These are phyloP conservation scores for Dryas octopetala DNA, from an alignment of 306 rosid genomes.

Conservation along the genomic window DNA sequence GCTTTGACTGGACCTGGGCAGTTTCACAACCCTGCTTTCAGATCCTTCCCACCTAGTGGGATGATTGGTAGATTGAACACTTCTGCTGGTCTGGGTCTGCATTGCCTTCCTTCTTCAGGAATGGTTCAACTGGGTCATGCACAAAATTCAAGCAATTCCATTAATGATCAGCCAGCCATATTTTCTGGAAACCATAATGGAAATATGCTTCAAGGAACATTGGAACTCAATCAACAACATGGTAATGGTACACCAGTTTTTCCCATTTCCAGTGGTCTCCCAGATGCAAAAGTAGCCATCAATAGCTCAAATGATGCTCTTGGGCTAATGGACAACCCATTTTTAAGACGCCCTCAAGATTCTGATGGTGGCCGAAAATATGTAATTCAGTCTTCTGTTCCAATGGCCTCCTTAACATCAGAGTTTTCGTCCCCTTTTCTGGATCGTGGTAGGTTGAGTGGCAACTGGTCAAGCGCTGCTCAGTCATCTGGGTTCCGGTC, in stretches of 20 bases:
- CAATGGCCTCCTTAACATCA: slow-evolving; percentile 48
- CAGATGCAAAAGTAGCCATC: slow-evolving; percentile 40
- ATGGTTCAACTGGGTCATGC: slow-evolving; percentile 57
- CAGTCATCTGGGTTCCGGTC: slow-evolving; percentile 58
- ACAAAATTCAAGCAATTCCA: slow-evolving; percentile 43
- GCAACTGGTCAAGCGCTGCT: slow-evolving; percentile 57
- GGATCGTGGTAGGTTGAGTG: slow-evolving; percentile 53
- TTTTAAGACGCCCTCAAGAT: slow-evolving; percentile 43
- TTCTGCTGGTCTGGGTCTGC: slow-evolving; percentile 60
- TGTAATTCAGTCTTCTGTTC: slow-evolving; percentile 45
- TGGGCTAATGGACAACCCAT: slow-evolving; percentile 39
- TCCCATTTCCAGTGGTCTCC: slow-evolving; percentile 47
- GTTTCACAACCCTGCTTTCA: slow-evolving; percentile 50
- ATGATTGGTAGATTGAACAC: slow-evolving; percentile 71
- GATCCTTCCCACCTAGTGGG: slow-evolving; percentile 68
- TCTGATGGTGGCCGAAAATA: slow-evolving; percentile 45
- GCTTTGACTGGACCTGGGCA: slow-evolving; percentile 56
- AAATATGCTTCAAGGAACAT: slow-evolving; percentile 48
- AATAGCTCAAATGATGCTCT: slow-evolving; percentile 35
- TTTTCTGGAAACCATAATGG: slow-evolving; percentile 51
- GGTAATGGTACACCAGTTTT: slow-evolving; percentile 42
- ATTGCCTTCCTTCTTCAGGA: slow-evolving; percentile 65
- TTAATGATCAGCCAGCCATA: slow-evolving; percentile 44
- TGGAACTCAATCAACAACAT: slow-evolving; percentile 59
- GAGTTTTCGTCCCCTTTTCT: slow-evolving; percentile 44